Evolutionary conservation across 208 protist genomes (phyloP), one percentile per base, ranked within the genome.

Genomic region (Vickermania ingenoplastis): DNA sequence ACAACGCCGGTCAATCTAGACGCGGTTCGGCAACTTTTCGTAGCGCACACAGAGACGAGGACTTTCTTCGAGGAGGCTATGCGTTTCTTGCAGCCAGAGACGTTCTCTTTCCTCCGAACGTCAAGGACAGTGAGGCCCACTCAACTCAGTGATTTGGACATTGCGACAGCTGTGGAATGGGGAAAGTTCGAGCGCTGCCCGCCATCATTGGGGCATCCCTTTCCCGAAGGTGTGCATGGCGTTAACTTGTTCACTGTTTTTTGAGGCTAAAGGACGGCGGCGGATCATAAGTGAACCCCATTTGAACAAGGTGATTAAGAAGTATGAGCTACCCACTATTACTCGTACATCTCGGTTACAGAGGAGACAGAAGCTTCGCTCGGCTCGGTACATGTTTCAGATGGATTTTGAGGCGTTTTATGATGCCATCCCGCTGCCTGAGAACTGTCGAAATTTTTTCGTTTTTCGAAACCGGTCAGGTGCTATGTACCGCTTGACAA

Each of bases 361-460:
- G 0, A 21, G 27, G 25, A 7, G 29, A n/a, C 17, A 45, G 54
- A 29, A 5, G 54, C 7, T 59, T 5, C 23, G 29, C 5, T 17
- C 14, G 24, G 17, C 25, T 22, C 45, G 41, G 21, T 59, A 26
- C 27, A 26, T 59, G 54, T 26, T 27, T 26, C 54, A 59, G 27
- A 27, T 59, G 11, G 54, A 59, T 26, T 59, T 59, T 45, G 54
- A 59, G 25, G 54, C 54, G 5, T 59, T 59, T 48, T 77, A 14
- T 29, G 29, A 14, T 5, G 41, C 54, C 41, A 59, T 41, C 21
- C 25, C 54, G 11, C 26, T 59, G 24, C 54, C 24, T 45, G 13
- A 7, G 17, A 41, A 5, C 14, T 5, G 5, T 7, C 36, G 54
- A 4, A 59, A 59, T 24, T 22, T 11, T 26, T 59, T 59, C 21